Conservation (phyloP, 1,284 basidiomycete genomes). For the Rhodotorula sp. region DNA sequence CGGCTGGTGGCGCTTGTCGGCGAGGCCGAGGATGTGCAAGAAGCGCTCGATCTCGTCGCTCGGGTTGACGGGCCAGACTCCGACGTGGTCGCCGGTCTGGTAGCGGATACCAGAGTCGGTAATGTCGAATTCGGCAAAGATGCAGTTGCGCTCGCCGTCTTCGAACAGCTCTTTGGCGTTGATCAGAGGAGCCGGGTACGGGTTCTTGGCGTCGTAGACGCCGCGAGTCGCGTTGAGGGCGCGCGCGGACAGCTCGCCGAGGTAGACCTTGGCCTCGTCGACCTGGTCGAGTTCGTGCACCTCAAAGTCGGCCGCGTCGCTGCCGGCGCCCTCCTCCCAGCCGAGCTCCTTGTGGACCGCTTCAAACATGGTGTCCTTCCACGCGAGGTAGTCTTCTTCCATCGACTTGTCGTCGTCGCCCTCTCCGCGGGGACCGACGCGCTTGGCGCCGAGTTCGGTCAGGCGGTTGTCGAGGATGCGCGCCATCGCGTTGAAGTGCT, state of each 20-base stretch:
- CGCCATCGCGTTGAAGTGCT: slow-evolving; percentile 90
- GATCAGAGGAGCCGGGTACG: slow-evolving; percentile 80
- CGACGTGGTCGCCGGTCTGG: slow-evolving; percentile 97
- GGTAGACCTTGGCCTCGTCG: slow-evolving; percentile 79
- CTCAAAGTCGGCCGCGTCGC: slow-evolving; percentile 90
- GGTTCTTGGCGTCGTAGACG: slow-evolving; percentile 96
- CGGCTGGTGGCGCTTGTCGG: slow-evolving; percentile 63
- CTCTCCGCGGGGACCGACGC: slow-evolving; percentile 88
- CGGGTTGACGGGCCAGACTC: slow-evolving; percentile 94
- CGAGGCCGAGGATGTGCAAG: slow-evolving; percentile 78
- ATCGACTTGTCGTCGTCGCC: slow-evolving; percentile 99
- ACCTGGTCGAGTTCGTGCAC: slow-evolving; percentile 68
- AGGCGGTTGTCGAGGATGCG: slow-evolving; percentile 74
- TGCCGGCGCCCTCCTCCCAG: slow-evolving; percentile 93
- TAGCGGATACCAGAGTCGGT: slow-evolving; percentile 96
- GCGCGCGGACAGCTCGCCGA: slow-evolving; percentile 75
- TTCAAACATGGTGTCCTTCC: slow-evolving; percentile 98
- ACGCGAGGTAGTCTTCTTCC: slow-evolving; percentile 99
- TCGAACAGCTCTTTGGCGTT: slow-evolving; percentile 80
- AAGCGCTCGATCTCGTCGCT: slow-evolving; percentile 88
- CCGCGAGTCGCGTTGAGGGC: slow-evolving; percentile 85
- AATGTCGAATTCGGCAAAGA: slow-evolving; percentile 91
- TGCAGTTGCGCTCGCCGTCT: slow-evolving; percentile 80
- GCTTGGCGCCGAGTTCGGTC: slow-evolving; percentile 73
- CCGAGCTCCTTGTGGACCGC: slow-evolving; percentile 74